Evolutionary conservation across 768 basidiomycete species (phyloP), one percentile per base, ranked within the genome.

Genomic region (Boletus vermiculosoides): DNA sequence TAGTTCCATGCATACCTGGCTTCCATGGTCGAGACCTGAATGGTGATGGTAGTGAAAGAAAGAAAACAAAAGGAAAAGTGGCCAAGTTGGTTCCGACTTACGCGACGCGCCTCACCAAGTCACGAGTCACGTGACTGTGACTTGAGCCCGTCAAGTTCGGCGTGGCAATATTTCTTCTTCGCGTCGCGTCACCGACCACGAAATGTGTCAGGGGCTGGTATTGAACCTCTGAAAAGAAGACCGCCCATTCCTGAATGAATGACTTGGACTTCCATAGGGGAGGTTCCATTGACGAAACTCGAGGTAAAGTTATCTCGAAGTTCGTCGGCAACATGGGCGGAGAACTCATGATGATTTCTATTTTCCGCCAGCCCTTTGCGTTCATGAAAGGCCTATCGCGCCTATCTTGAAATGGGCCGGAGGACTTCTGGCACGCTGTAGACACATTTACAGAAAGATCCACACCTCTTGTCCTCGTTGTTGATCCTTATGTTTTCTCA

Each of bases 271-370:
- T 28, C 28, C 28, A 28, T 28, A 4, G 28, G 28, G 28, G 28
- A 28, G 28, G 28, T 28, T 37, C 13, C 36, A 37, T 37, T 37
- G 39, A n/a, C 16, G 18, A 39, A 39, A 39, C n/a, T 39, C 39
- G n/a, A 18, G 8, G 39, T 18, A 40, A 40, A n/a, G 18, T 40
- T 20, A 40, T 11, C 39, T 40, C 39, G 16, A 20, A 20, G 20
- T 22, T 41, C 20, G 40, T 41, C 12, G n/a, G 40, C 20, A 41
- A 11, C 6, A 63, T 94, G 41, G 20, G 22, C 5, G 42, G 42
- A 23, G 22, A 44, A 44, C 6, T 44, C 20, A n/a, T 40, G 10
- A 40, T 10, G n/a, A 40, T n/a, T 3, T 44, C 12, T 13, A 12
- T 41, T 22, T 41, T 22, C 40, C 1, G 40, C 20, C 22, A 12